These are phyloP conservation scores for Suillus placidus DNA, from an alignment of 768 basidiomycete species.

Conservation along the genomic window DNA sequence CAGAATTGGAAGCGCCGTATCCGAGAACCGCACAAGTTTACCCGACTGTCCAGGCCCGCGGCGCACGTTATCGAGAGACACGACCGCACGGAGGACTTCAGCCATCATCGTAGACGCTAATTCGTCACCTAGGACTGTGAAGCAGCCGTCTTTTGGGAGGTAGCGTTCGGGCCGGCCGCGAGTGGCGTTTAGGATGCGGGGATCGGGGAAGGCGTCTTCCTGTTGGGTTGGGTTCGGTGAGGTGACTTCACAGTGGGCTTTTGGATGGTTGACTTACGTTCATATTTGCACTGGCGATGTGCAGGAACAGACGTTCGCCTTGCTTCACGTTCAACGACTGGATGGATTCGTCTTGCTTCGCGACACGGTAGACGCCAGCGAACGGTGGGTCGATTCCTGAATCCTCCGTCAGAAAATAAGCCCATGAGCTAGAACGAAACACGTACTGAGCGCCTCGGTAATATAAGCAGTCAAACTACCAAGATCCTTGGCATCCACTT, in stretches of 20 bases:
- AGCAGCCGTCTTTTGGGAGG: constrained; percentile 51
- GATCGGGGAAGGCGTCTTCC: constrained; percentile 55
- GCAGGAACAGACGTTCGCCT: constrained; percentile 61
- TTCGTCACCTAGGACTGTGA: constrained; percentile 52
- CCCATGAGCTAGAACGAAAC: neutral
- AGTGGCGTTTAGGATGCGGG: constrained; percentile 45
- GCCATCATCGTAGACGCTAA: constrained; percentile 61
- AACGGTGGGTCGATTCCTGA: constrained; percentile 75
- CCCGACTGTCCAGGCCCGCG: constrained; percentile 76
- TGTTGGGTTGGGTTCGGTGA: constrained; percentile 26
- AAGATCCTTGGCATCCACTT: constrained; percentile 37
- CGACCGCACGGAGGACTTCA: constrained; percentile 67
- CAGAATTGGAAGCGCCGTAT: constrained; percentile 49
- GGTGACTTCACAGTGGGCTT: neutral
- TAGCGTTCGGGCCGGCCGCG: constrained; percentile 49
- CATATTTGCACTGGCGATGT: constrained; percentile 56
- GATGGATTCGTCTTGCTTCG: constrained; percentile 47
- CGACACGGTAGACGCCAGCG: constrained; percentile 64
- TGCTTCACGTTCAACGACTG: constrained; percentile 46
- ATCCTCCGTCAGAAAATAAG: constrained; percentile 11
- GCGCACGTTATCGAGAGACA: constrained; percentile 56
- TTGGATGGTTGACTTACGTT: constrained; percentile 49
- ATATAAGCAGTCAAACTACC: constrained; percentile 55
- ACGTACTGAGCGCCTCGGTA: constrained; percentile 71
- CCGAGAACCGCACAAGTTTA: constrained; percentile 57